These are phyloP conservation scores for Mycena kentingensis DNA, from an alignment of 768 basidiomycete species.

Conservation along the genomic window DNA sequence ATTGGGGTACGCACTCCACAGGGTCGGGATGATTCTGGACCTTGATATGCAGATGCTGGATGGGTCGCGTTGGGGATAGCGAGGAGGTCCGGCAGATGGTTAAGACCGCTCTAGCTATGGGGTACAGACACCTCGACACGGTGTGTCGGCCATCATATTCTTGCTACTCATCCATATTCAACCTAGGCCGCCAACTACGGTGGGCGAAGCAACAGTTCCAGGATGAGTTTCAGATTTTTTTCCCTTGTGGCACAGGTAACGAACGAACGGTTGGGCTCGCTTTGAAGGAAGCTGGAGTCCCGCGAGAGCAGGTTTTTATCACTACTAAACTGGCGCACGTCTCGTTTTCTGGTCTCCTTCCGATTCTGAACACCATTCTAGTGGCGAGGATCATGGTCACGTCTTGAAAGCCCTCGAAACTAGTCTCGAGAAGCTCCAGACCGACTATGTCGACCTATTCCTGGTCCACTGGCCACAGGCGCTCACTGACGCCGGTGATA, in stretches of 20 bases:
- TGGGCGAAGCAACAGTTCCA: background rate
- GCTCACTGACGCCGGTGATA: slow-evolving; percentile 18
- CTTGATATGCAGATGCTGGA: slow-evolving; percentile 30
- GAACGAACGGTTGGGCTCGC: slow-evolving; percentile 41
- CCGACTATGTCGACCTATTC: slow-evolving; percentile 53
- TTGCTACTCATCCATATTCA: background rate
- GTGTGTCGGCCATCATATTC: slow-evolving; percentile 15
- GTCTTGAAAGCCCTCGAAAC: slow-evolving; percentile 37
- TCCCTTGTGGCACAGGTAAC: slow-evolving; percentile 25
- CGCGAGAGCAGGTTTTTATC: slow-evolving; percentile 41
- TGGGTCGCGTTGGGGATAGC: slow-evolving; percentile 32
- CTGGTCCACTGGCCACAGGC: slow-evolving; percentile 44
- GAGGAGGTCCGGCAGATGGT: slow-evolving; percentile 28
- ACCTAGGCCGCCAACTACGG: slow-evolving; percentile 10
- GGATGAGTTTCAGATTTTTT: background rate
- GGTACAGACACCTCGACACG: slow-evolving; percentile 41
- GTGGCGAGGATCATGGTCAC: slow-evolving; percentile 35
- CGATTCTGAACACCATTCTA: slow-evolving; percentile 10
- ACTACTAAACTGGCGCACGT: slow-evolving; percentile 45
- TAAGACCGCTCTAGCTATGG: slow-evolving; percentile 27
- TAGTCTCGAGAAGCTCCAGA: slow-evolving; percentile 36
- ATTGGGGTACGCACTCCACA: slow-evolving; percentile 27
- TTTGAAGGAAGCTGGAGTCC: slow-evolving; percentile 40
- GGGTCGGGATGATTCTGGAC: background rate
- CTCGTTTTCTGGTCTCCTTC: slow-evolving; percentile 28